Evolutionary conservation across 2,329 filamentous ascomycete genomes (phyloP).

Genomic region (Clonostachys rosea): DNA sequence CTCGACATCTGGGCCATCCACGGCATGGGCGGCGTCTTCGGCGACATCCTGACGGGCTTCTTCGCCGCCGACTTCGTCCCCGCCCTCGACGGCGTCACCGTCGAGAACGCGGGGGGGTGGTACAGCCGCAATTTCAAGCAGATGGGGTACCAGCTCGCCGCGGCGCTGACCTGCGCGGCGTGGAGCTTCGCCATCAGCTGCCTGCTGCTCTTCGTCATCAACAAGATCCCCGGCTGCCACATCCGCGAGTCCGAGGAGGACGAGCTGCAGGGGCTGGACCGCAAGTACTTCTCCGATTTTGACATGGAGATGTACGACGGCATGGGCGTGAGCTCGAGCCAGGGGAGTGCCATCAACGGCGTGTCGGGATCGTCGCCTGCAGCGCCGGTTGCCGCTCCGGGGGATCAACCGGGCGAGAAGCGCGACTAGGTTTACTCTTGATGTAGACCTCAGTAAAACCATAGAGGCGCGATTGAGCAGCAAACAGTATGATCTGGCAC

Average conservation of each 20-base stretch:
- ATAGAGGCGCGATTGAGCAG: too few species aligned
- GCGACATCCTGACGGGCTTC: slow-evolving; percentile 50
- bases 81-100: slow-evolving; percentile 42
- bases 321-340: neutral
- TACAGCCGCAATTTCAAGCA: slow-evolving; percentile 44
- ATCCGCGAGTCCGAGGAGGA: slow-evolving; percentile 46
- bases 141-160: slow-evolving; percentile 50
- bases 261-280: slow-evolving; percentile 44
- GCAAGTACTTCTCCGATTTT: slow-evolving; percentile 11
- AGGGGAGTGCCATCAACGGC: too few species aligned
- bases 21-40: slow-evolving; percentile 52
- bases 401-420: too few species aligned
- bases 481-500: too few species aligned
- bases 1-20: slow-evolving; percentile 57
- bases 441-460: too few species aligned
- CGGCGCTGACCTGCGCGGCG: slow-evolving; percentile 42
- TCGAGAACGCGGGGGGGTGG: slow-evolving; percentile 38
- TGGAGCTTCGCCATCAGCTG: slow-evolving; percentile 48
- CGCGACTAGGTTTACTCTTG: too few species aligned
- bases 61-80: slow-evolving; percentile 46
- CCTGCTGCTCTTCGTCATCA: slow-evolving; percentile 45
- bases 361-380: too few species aligned
- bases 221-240: slow-evolving; percentile 49
- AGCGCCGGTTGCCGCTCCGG: too few species aligned
- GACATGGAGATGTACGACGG: slow-evolving; percentile 3